Percentiles rank a stretch among this genome's conserved stretches.
Conservation (phyloP, 805 yeast genomes). For the Saccharomycopsis guyanensis region DNA sequence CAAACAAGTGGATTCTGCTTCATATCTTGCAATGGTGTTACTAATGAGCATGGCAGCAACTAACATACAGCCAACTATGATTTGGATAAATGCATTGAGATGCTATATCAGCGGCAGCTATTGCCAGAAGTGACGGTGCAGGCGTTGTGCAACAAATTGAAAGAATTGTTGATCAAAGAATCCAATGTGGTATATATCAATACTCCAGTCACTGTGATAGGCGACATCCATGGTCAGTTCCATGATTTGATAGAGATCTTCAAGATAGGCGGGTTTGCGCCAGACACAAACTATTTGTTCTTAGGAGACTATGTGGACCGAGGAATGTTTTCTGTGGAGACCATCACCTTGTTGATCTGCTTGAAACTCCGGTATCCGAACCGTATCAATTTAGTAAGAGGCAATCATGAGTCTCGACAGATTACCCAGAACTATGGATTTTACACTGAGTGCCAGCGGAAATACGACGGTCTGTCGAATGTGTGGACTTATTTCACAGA, state of each 20-base stretch:
- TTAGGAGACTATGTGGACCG: constrained; percentile 96
- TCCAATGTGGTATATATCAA: constrained; percentile 79
- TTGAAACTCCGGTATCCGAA: constrained; percentile 83
- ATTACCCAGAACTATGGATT: constrained; percentile 97
- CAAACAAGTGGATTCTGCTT: no score
- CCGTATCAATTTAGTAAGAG: constrained; percentile 75
- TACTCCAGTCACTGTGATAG: constrained; percentile 91
- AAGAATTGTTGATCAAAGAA: constrained; percentile 70
- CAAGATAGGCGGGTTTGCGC: constrained; percentile 87
- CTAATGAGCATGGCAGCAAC: no score
- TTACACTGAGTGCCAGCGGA: constrained; percentile 86
- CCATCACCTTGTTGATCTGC: constrained; percentile 75
- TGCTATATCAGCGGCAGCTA: constrained; percentile 53
- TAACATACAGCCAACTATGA: no score
- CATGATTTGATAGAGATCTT: constrained; percentile 90
- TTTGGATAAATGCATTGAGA: constrained; percentile 65
- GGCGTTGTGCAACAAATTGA: constrained; percentile 72
- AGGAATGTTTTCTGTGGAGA: constrained; percentile 89
- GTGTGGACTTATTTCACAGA: constrained; percentile 92
- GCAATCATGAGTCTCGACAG: constrained; percentile 95
- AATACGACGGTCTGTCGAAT: constrained; percentile 64
- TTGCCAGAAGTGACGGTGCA: constrained; percentile 64
- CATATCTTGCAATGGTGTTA: no score
- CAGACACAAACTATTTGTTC: constrained; percentile 87
- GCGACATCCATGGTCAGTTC: constrained; percentile 97